These are phyloP conservation scores for Backusella luteola DNA, from an alignment of 192 early-diverging fungal genomes.

Conservation along the genomic window DNA sequence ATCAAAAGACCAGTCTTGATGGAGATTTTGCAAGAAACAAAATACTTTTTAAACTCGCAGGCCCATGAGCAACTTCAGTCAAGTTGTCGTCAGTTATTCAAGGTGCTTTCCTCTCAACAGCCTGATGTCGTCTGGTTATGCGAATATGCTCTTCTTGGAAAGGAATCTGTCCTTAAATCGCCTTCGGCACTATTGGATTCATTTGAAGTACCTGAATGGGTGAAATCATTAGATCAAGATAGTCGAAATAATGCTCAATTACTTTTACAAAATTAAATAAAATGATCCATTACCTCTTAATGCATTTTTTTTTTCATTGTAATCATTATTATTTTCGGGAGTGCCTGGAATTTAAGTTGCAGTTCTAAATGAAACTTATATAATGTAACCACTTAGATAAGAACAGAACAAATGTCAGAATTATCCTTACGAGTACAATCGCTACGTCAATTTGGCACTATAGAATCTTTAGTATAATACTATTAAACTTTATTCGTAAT, in stretches of 20 bases:
- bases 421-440: not conserved
- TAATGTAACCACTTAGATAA: not conserved
- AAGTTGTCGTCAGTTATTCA: not conserved
- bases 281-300: not conserved
- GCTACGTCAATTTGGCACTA: not conserved
- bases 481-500: not conserved
- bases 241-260: not conserved
- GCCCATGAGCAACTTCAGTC: constrained; percentile 22
- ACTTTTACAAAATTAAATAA: constrained; percentile 6
- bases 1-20: not conserved
- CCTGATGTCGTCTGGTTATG: constrained; percentile 30
- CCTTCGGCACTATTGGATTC: not conserved
- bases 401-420: not conserved
- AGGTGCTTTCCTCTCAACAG: constrained; percentile 3
- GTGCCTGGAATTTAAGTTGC: constrained; percentile 4
- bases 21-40: constrained; percentile 17
- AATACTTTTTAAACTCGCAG: constrained; percentile 8
- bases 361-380: not conserved
- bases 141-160: not conserved
- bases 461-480: not conserved
- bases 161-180: not conserved
- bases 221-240: not conserved
- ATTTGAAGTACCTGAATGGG: constrained; percentile 4
- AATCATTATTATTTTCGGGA: not conserved
- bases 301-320: not conserved